A percentile compares a stretch with the other conserved stretches of the same genome.
Evolutionary conservation across 2,329 filamentous ascomycete genomes (phyloP).

Genomic region (Calonectria pauciramosa): DNA sequence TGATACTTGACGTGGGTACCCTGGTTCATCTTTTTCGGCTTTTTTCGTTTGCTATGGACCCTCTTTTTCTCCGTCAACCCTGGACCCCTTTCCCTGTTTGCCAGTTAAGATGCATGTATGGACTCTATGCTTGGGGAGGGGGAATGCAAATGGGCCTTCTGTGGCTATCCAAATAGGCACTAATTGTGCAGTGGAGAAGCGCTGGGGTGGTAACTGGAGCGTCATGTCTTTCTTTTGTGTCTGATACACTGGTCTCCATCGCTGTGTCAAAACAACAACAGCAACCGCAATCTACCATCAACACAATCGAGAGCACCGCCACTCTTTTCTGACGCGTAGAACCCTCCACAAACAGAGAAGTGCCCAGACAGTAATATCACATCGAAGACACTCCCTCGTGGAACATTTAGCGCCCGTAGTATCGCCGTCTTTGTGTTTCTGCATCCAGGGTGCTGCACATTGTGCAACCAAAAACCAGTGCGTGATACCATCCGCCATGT

Average conservation of each 20-base stretch:
- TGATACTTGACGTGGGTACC: not conserved
- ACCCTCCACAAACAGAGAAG: not conserved
- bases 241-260: not conserved
- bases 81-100: not conserved
- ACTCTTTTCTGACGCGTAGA: not conserved
- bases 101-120: not conserved
- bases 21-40: conserved; percentile 14
- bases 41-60: conserved; percentile 16
- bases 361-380: conserved; percentile 6
- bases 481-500: not conserved
- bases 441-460: not conserved
- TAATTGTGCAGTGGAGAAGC: not conserved
- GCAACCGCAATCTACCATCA: not conserved
- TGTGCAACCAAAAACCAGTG: not conserved
- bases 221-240: not conserved
- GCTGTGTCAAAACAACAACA: not conserved
- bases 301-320: conserved; percentile 3
- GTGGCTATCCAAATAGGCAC: not conserved
- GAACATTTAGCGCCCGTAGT: not conserved
- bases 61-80: not conserved
- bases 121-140: not conserved
- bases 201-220: not conserved
- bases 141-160: not conserved
- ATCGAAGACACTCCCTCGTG: not conserved
- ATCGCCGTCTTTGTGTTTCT: not conserved